A percentile compares a stretch with the other conserved stretches of the same genome.
phyloP scores from a whole-genome alignment of 2,329 filamentous ascomycete species.

The Venturia pyrina region DNA sequence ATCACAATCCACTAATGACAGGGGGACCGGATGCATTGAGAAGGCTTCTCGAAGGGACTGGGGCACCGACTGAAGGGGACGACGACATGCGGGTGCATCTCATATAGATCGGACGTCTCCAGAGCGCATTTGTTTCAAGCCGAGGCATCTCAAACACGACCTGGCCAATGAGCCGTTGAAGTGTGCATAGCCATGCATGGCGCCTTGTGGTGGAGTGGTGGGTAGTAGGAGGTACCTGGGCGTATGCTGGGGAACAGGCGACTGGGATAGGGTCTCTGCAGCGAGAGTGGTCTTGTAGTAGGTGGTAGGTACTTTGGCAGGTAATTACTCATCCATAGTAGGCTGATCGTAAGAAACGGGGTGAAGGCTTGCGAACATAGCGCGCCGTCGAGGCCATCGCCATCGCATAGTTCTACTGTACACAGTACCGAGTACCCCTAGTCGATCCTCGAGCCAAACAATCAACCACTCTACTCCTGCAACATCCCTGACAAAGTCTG shows the following conservation, averaged over 20 bases:
- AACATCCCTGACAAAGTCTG: neutral
- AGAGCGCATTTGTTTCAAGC: neutral
- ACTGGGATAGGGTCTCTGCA: neutral
- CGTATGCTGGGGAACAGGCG: neutral
- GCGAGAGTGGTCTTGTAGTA: neutral
- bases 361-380: too few species aligned
- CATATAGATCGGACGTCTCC: neutral
- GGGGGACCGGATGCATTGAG: neutral
- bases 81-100: neutral
- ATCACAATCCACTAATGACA: neutral
- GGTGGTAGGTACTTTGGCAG: too few species aligned
- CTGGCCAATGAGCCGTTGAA: neutral
- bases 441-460: neutral
- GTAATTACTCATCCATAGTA: too few species aligned
- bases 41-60: constrained; percentile 1
- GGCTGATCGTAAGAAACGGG: too few species aligned
- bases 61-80: neutral
- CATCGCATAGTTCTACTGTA: too few species aligned
- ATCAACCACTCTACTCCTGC: neutral
- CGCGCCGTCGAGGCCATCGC: neutral
- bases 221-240: too few species aligned
- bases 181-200: neutral
- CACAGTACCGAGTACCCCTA: neutral
- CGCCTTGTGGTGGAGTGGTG: neutral
- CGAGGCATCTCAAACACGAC: neutral